Evolutionary conservation across 179 eudicot species (phyloP).

Genomic region (Corrigiola litoralis): DNA sequence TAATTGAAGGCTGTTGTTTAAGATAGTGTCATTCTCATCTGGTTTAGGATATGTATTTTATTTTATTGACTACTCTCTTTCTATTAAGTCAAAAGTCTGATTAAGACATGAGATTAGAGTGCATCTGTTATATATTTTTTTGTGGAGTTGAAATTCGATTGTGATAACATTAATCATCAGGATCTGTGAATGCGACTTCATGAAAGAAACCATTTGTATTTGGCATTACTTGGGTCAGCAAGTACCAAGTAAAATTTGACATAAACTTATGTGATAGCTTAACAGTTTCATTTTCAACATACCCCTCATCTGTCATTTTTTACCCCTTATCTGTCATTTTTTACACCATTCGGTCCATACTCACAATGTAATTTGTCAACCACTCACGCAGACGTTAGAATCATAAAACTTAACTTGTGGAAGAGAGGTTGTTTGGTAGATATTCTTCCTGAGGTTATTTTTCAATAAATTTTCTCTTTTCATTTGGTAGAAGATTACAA

Average conservation of each 20-base stretch:
- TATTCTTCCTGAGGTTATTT: too few species aligned
- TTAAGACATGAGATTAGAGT: conserved; percentile 11
- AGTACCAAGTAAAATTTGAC: background rate
- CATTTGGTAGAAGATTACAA: too few species aligned
- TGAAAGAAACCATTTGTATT: background rate
- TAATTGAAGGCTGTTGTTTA: background rate
- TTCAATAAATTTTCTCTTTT: too few species aligned
- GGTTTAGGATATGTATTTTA: background rate
- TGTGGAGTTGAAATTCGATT: conserved; percentile 1
- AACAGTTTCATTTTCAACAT: background rate
- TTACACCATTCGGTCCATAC: background rate
- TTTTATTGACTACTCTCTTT: background rate
- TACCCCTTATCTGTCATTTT: too few species aligned
- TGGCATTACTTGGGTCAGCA: background rate
- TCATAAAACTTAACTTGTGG: too few species aligned
- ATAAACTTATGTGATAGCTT: background rate
- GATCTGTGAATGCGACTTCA: background rate
- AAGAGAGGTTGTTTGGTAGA: background rate
- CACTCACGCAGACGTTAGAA: too few species aligned
- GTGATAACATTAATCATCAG: background rate
- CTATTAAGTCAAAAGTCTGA: conserved; percentile 5
- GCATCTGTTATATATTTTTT: background rate
- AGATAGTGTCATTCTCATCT: background rate
- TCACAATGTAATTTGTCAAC: background rate
- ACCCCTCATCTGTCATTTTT: too few species aligned